A percentile compares a stretch with the other conserved stretches of the same genome.
Conservation (phyloP, 2,329 filamentous ascomycete genomes). For the Ophiostoma tasmaniense region DNA sequence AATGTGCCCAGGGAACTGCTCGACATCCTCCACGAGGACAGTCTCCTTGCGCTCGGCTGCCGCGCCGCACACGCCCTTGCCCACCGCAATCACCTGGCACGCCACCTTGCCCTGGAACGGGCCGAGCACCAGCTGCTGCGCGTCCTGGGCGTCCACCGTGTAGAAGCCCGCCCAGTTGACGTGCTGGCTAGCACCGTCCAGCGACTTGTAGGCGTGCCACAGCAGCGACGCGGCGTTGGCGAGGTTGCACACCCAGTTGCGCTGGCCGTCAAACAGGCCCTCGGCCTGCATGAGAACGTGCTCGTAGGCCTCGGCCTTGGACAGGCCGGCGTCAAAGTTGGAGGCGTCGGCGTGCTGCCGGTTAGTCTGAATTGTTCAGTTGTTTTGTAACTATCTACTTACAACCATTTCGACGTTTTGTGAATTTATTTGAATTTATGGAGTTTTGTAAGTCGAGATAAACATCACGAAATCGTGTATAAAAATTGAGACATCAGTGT, state of each 20-base stretch:
- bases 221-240: conserved; percentile 67
- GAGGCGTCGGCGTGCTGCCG: conserved; percentile 71
- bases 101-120: conserved; percentile 75
- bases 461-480: background rate
- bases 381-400: background rate
- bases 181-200: conserved; percentile 53
- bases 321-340: conserved; percentile 57
- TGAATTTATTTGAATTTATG: background rate
- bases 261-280: conserved; percentile 61
- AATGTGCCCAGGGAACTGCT: conserved; percentile 69
- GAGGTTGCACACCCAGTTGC: conserved; percentile 75
- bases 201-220: conserved; percentile 71
- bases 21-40: conserved; percentile 62
- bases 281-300: conserved; percentile 65
- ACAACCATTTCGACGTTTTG: conserved; percentile 10
- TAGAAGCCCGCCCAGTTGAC: conserved; percentile 83
- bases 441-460: background rate
- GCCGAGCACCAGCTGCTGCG: conserved; percentile 57
- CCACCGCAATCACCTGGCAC: conserved; percentile 68
- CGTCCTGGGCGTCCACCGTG: conserved; percentile 42
- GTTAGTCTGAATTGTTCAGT: background rate
- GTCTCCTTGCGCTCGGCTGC: conserved; percentile 54
- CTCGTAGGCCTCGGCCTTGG: conserved; percentile 63
- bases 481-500: background rate
- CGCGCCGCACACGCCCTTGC: conserved; percentile 65